Evolutionary conservation across 192 early-diverging fungal species (phyloP), one percentile per base, ranked within the genome.

Genomic region (Fimicolochytrium jonesii): DNA sequence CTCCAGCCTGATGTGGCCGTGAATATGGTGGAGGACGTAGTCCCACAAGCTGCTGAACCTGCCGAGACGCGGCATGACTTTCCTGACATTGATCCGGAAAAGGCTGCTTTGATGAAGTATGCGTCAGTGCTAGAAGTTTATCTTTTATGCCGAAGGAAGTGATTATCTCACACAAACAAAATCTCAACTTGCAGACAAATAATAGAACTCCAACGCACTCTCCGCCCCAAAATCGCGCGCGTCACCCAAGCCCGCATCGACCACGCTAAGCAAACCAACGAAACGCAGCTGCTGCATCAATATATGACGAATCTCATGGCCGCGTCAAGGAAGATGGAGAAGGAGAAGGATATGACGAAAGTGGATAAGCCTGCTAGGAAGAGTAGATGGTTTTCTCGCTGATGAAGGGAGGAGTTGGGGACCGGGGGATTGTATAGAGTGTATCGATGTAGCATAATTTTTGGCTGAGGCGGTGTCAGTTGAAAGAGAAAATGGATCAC

Each of bases 241-340:
- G 48, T 36, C 5, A 46, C 20, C 22, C 33, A 5, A 0, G 45
- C 60, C 2, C 30, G 52, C 33, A 15, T 30, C 15, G 60, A 48
- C 2, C 26, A 62, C 23, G 31, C 46, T 10, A 49, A 52, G 36
- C 60, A 62, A 30, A 46, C 50, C 33, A 4, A 29, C 0, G 60
- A 62, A 51, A 62, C 39, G 26, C 47, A 37, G 7, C 10, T 62
- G 35, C 36, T 62, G 13, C 60, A 51, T 23, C 51, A 64, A 29
- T 64, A 64, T 42, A 64, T 55, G 34, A 43, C 50, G 4, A 64
- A 55, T 30, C 47, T 64, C 6, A 64, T 44, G 43, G 41, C 52
- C 15, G 29, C 51, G 6, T 35, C 51, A 10, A 7, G 62, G n/a
- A 18, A 42, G 11, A 55, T 64, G 62, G 62, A 55, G 6, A 33